A percentile compares a stretch with the other conserved stretches of the same genome.
phyloP scores from a whole-genome alignment of 371 early-diverging fungal genomes.

The Mucor ambiguus region DNA sequence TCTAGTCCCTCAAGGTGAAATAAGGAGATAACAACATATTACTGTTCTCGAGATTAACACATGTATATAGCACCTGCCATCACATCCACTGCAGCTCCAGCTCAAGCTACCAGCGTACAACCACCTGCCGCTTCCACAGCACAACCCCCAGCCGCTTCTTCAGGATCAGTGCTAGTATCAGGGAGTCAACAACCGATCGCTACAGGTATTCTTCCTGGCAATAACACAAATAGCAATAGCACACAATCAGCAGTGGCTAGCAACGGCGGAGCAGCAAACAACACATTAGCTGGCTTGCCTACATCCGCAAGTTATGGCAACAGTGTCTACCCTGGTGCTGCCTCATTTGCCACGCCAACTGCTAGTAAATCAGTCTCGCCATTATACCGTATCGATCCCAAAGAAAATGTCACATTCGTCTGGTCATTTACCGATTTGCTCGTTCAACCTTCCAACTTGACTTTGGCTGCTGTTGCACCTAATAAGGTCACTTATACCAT shows the following conservation, averaged over 20 bases:
- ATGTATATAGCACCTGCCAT: background rate
- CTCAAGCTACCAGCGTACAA: background rate
- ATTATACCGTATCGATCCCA: constrained; percentile 40
- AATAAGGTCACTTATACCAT: constrained; percentile 46
- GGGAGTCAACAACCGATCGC: background rate
- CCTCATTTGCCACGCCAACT: constrained; percentile 42
- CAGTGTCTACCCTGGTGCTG: constrained; percentile 38
- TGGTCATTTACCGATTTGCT: constrained; percentile 44
- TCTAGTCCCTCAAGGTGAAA: constrained; percentile 28
- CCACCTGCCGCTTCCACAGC: background rate
- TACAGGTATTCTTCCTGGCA: background rate
- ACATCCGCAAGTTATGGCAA: constrained; percentile 45
- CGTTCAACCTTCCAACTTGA: constrained; percentile 47
- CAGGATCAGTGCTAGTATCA: background rate
- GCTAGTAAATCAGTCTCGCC: constrained; percentile 47
- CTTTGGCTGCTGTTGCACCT: constrained; percentile 49
- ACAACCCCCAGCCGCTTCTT: constrained; percentile 5
- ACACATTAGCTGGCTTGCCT: constrained; percentile 34
- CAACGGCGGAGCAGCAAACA: constrained; percentile 12
- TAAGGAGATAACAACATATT: background rate
- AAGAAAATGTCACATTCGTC: constrained; percentile 49
- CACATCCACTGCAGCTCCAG: background rate
- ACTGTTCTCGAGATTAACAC: background rate
- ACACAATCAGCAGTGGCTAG: background rate
- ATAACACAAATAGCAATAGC: background rate